Evolutionary conservation across 2,329 filamentous ascomycete species (phyloP), one percentile per base, ranked within the genome.

Genomic region (Colletotrichum noveboracense): DNA sequence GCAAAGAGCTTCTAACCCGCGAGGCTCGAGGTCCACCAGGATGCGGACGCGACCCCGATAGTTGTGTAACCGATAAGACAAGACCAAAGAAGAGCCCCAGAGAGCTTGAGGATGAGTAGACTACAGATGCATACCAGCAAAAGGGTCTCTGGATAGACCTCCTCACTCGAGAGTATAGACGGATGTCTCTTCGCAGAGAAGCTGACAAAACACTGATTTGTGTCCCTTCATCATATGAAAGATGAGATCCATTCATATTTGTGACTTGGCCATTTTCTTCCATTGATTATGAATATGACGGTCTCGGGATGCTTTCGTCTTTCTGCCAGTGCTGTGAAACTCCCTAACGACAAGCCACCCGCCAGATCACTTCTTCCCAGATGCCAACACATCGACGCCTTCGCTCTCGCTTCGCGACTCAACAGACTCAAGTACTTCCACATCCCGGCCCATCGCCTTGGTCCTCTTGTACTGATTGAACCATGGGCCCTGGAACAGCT

Each of bases 81-180:
- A 21, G 43, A 24, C 43, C 43, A 10, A 52, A 6, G 7, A 21
- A 24, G 43, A 24, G n/a, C 4, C 43, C 43, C 0, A 52, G 43
- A 13, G n/a, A 52, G 43, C 43, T 52, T 24, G n/a, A 6, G n/a
- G 43, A n/a, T 52, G 43, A 21, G 3, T 52, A 52, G 43, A 13
- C 5, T 21, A 7, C 9, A 5, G 38, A 0, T n/a, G 0, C 5
- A n/a, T 12, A n/a, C 3, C 2, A 10, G 18, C 9, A 0, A 43
- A 18, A 6, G 8, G 38, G 5, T 43, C 5, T 10, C 9, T n/a
- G 18, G 1, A n/a, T n/a, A 43, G 18, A 6, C 38, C 2, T n/a
- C 18, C 9, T 0, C 38, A 3, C 18, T 48, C n/a, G 3, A 48
- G 6, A 48, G n/a, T 48, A 12, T 7, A 48, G n/a, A 48, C 18